phyloP scores from a whole-genome alignment of 2,329 filamentous ascomycete genomes.

The Cladorrhinum sp. region DNA sequence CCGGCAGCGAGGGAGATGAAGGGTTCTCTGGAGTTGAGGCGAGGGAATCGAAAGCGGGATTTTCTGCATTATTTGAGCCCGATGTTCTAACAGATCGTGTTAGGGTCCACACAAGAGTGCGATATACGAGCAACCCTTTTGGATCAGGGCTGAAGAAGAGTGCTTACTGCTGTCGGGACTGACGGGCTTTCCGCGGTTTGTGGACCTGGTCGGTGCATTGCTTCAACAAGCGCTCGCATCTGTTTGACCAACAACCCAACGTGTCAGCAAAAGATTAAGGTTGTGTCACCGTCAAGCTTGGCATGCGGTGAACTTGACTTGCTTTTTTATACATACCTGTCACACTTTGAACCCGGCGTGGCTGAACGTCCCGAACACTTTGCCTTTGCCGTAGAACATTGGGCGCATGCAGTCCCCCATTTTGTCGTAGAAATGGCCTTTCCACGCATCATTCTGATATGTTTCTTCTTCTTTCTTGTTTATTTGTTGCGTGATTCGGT shows the following conservation, averaged over 20 bases:
- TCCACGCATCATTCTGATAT: slow-evolving; percentile 10
- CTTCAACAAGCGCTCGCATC: slow-evolving; percentile 21
- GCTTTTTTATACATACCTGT: slow-evolving; percentile 9
- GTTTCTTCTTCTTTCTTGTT: neutral
- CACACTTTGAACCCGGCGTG: slow-evolving; percentile 13
- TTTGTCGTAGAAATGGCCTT: slow-evolving; percentile 20
- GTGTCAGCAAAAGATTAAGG: neutral
- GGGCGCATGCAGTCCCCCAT: slow-evolving; percentile 23
- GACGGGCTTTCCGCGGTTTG: slow-evolving; percentile 15
- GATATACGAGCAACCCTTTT: neutral
- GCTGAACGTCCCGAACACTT: slow-evolving; percentile 19
- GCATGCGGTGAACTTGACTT: neutral
- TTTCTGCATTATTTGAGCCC: neutral
- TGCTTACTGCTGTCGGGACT: slow-evolving; percentile 14
- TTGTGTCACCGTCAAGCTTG: slow-evolving; percentile 4
- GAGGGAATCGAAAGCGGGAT: slow-evolving; percentile 7
- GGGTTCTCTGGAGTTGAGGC: slow-evolving; percentile 16
- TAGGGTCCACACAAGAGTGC: neutral
- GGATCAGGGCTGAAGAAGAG: neutral
- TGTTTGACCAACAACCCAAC: neutral
- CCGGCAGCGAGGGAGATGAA: slow-evolving; percentile 9
- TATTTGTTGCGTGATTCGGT: neutral
- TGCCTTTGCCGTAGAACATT: slow-evolving; percentile 22
- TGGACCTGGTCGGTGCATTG: slow-evolving; percentile 21
- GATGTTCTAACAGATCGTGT: neutral